phyloP scores from a whole-genome alignment of 2,329 filamentous ascomycete species.

The Penicillium verrucosum region DNA sequence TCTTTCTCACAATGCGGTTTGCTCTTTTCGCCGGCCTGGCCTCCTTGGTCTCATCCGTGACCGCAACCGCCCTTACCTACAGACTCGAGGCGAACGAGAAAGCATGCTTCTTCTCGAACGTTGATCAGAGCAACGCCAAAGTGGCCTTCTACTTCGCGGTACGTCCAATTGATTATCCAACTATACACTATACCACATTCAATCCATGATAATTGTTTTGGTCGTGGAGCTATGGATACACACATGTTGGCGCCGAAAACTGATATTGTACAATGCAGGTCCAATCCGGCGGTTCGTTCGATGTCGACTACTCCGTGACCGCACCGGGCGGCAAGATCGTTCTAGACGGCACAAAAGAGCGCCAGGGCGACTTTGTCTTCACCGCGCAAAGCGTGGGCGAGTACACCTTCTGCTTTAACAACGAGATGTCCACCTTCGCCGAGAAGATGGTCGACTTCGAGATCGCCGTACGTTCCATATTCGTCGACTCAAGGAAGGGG shows the following conservation, averaged over 20 bases:
- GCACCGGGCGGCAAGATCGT: conserved; percentile 79
- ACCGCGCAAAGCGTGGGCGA: conserved; percentile 84
- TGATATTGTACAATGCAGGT: conserved; percentile 57
- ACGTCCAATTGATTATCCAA: conserved; percentile 40
- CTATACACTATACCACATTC: background rate
- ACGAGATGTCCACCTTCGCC: conserved; percentile 95
- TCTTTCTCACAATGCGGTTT: conserved; percentile 58
- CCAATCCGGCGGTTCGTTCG: conserved; percentile 96
- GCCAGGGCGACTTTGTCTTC: conserved; percentile 97
- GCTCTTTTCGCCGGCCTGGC: conserved; percentile 66
- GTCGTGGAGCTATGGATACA: background rate
- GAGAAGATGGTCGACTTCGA: conserved; percentile 99
- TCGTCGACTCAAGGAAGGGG: background rate
- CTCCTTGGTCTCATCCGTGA: conserved; percentile 65
- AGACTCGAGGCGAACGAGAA: conserved; percentile 86
- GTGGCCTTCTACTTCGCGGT: conserved; percentile 99
- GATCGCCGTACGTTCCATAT: conserved; percentile 68
- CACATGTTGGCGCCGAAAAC: background rate
- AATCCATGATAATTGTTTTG: background rate
- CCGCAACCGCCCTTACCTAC: conserved; percentile 91
- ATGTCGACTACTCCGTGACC: conserved; percentile 87
- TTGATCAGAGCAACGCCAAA: conserved; percentile 77
- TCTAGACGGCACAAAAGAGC: conserved; percentile 81
- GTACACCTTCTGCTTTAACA: conserved; percentile 97
- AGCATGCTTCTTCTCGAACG: conserved; percentile 87